A percentile compares a stretch with the other conserved stretches of the same genome.
Evolutionary conservation across 768 basidiomycete species (phyloP).

Genomic region (Boletus fagicola): DNA sequence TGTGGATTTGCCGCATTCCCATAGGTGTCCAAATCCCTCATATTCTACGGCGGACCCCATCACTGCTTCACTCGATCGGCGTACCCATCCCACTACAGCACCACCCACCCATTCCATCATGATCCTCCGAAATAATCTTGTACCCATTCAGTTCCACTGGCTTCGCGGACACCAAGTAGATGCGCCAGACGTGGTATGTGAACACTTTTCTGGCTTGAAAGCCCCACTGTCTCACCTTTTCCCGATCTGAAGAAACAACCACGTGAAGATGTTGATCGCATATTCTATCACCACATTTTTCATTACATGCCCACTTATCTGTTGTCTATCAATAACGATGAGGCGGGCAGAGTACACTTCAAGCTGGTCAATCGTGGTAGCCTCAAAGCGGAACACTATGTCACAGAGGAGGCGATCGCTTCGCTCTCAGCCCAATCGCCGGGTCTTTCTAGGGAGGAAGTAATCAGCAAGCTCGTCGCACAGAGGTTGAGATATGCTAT

Average conservation of each 20-base stretch:
- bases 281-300: not conserved
- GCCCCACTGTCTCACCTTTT: not conserved
- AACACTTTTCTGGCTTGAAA: not conserved
- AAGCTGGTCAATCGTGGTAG: not conserved
- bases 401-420: not conserved
- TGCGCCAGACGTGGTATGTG: not conserved
- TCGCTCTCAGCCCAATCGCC: not conserved
- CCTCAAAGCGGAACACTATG: not conserved
- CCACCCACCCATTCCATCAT: not conserved
- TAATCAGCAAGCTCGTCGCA: not conserved
- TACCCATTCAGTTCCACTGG: not conserved
- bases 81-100: not conserved
- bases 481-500: not conserved
- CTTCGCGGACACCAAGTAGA: not conserved
- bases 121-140: not conserved
- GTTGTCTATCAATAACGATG: not conserved
- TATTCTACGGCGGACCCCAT: not conserved
- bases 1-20: no score
- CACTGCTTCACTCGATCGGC: not conserved
- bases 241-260: not conserved
- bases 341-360: not conserved
- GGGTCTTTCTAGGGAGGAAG: not conserved
- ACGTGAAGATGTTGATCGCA: not conserved
- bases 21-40: not conserved
- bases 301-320: not conserved